Conservation (phyloP, 352 stramenopile genomes). For the Globisporangium polare region DNA sequence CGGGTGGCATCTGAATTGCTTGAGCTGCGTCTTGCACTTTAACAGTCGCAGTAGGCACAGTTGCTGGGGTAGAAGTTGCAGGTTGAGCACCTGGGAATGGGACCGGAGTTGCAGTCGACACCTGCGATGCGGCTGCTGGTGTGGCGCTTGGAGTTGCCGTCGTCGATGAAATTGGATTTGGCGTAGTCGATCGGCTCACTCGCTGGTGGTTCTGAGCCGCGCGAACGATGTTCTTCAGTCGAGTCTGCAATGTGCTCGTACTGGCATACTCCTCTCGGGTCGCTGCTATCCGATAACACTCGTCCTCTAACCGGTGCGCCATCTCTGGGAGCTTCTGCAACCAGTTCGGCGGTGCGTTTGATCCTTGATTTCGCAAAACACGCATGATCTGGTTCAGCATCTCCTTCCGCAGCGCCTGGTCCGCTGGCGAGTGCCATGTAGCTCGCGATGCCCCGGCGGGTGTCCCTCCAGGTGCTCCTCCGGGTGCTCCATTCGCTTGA, state of each 20-base stretch:
- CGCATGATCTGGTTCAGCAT: slow-evolving; percentile 92
- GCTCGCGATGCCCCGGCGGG: slow-evolving; percentile 21
- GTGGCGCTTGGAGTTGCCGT: slow-evolving; percentile 4
- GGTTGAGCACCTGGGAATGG: slow-evolving; percentile 57
- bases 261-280: slow-evolving; percentile 95
- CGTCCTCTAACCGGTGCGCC: slow-evolving; percentile 96
- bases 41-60: slow-evolving; percentile 8
- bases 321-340: slow-evolving; percentile 97
- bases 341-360: slow-evolving; percentile 95
- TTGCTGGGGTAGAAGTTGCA: slow-evolving; percentile 15
- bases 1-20: slow-evolving; percentile 72
- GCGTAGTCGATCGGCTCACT: slow-evolving; percentile 26
- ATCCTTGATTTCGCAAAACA: slow-evolving; percentile 93
- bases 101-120: slow-evolving; percentile 31
- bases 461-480: background rate
- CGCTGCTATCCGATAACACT: slow-evolving; percentile 90
- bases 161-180: slow-evolving; percentile 18
- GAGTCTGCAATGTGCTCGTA: slow-evolving; percentile 91
- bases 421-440: slow-evolving; percentile 66
- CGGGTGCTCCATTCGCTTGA: background rate
- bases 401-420: slow-evolving; percentile 73
- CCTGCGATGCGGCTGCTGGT: slow-evolving; percentile 13
- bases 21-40: slow-evolving; percentile 31
- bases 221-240: slow-evolving; percentile 94
- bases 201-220: slow-evolving; percentile 65